phyloP scores from a whole-genome alignment of 2,329 filamentous ascomycete species.

The Aureobasidium sp. region DNA sequence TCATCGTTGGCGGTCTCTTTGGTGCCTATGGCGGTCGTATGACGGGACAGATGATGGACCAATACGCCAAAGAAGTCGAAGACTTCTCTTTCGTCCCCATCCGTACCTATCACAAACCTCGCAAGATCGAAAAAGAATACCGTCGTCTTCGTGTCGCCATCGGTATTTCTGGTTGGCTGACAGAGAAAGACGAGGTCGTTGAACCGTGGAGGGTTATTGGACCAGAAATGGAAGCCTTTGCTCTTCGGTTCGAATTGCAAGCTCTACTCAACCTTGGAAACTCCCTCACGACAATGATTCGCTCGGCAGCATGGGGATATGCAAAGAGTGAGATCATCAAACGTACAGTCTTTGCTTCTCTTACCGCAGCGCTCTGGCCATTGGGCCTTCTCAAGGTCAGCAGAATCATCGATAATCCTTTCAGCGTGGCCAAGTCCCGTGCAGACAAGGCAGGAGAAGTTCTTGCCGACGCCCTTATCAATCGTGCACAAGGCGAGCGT shows the following conservation, averaged over 20 bases:
- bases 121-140: slow-evolving; percentile 41
- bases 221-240: slow-evolving; percentile 66
- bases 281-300: slow-evolving; percentile 68
- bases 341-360: slow-evolving; percentile 40
- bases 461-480: slow-evolving; percentile 33
- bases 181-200: slow-evolving; percentile 60
- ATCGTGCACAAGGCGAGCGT: slow-evolving; percentile 33
- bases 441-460: slow-evolving; percentile 32
- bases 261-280: slow-evolving; percentile 68
- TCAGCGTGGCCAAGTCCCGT: slow-evolving; percentile 29
- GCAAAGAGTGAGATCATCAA: slow-evolving; percentile 70
- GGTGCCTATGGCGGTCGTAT: slow-evolving; percentile 84
- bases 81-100: slow-evolving; percentile 83
- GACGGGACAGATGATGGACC: slow-evolving; percentile 77
- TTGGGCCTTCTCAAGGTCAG: slow-evolving; percentile 38
- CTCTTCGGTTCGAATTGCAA: slow-evolving; percentile 74
- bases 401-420: slow-evolving; percentile 33
- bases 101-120: slow-evolving; percentile 47
- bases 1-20: slow-evolving; percentile 77
- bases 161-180: slow-evolving; percentile 74
- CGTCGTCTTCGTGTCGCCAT: slow-evolving; percentile 65
- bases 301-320: slow-evolving; percentile 69
- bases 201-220: slow-evolving; percentile 73
- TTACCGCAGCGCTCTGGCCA: slow-evolving; percentile 42
- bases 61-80: slow-evolving; percentile 76